Conservation (phyloP, 2,329 filamentous ascomycete genomes). For the Periconia sp. region DNA sequence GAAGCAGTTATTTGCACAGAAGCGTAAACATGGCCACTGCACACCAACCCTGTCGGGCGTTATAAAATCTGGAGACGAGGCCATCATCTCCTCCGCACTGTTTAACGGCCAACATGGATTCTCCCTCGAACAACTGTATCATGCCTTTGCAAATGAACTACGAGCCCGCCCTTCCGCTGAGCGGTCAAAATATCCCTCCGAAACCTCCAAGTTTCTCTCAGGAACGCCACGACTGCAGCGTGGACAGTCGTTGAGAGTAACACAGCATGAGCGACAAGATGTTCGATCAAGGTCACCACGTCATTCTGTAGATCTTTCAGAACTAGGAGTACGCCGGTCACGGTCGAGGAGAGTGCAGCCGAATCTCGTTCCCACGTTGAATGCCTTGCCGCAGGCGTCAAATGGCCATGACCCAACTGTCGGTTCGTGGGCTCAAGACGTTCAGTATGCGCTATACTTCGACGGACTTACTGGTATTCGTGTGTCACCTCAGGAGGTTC, state of each 20-base stretch:
- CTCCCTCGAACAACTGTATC: constrained; percentile 31
- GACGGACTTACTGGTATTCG: constrained; percentile 21
- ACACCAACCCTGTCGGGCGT: constrained; percentile 37
- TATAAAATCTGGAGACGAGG: constrained; percentile 42
- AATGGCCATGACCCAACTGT: constrained; percentile 9
- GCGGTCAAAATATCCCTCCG: constrained; percentile 27
- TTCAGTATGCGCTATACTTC: constrained; percentile 23
- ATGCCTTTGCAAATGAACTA: constrained; percentile 33
- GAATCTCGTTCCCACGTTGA: constrained; percentile 7
- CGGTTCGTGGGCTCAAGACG: constrained; percentile 32
- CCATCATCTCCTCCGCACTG: constrained; percentile 30
- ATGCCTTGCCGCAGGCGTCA: constrained; percentile 11
- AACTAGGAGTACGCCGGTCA: constrained; percentile 14
- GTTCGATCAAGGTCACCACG: constrained; percentile 11
- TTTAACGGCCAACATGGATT: constrained; percentile 29
- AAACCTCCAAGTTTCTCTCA: constrained; percentile 30
- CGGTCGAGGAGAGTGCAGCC: constrained; percentile 11
- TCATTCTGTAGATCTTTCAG: constrained; percentile 18
- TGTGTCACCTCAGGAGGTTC: constrained; percentile 32
- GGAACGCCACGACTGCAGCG: constrained; percentile 20
- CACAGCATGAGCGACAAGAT: constrained; percentile 17
- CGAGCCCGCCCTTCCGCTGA: constrained; percentile 25
- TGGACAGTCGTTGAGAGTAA: constrained; percentile 22
- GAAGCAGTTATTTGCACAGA: constrained; percentile 26
- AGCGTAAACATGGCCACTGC: constrained; percentile 22